A percentile compares a stretch with the other conserved stretches of the same genome.
phyloP scores from a whole-genome alignment of 768 basidiomycete genomes.

The Melanogaster broomeanus region DNA sequence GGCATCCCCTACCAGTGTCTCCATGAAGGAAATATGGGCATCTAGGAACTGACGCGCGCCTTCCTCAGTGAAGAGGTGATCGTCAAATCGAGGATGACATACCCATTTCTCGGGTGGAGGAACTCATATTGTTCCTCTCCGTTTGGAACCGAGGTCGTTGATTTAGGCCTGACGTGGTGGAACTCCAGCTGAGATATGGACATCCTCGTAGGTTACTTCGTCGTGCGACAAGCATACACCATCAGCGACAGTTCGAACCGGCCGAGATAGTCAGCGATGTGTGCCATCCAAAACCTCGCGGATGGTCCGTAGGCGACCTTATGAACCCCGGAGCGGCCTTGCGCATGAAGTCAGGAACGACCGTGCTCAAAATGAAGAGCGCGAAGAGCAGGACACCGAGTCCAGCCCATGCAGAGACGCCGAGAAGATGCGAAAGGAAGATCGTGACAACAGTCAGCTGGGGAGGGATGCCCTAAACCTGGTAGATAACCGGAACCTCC shows the following conservation, averaged over 20 bases:
- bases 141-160: no score
- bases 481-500: slow-evolving; percentile 27
- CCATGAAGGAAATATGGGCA: no score
- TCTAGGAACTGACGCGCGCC: no score
- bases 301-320: slow-evolving; percentile 26
- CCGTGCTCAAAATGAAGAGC: slow-evolving; percentile 28
- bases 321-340: slow-evolving; percentile 30
- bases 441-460: slow-evolving; percentile 23
- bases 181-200: no score
- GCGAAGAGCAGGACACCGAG: slow-evolving; percentile 25
- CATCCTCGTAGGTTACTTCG: no score
- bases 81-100: no score
- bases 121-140: no score
- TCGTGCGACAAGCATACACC: no score
- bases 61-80: no score
- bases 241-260: slow-evolving; percentile 24
- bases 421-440: slow-evolving; percentile 26
- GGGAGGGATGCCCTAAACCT: slow-evolving; percentile 28
- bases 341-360: slow-evolving; percentile 33
- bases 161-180: no score
- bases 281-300: slow-evolving; percentile 30
- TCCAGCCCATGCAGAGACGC: slow-evolving; percentile 30
- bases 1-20: no score
- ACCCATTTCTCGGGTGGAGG: no score
- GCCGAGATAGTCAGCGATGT: slow-evolving; percentile 19